Evolutionary conservation across 176 grass and related monocot species (phyloP).

Genomic region (Chrysopogon serrulatus): DNA sequence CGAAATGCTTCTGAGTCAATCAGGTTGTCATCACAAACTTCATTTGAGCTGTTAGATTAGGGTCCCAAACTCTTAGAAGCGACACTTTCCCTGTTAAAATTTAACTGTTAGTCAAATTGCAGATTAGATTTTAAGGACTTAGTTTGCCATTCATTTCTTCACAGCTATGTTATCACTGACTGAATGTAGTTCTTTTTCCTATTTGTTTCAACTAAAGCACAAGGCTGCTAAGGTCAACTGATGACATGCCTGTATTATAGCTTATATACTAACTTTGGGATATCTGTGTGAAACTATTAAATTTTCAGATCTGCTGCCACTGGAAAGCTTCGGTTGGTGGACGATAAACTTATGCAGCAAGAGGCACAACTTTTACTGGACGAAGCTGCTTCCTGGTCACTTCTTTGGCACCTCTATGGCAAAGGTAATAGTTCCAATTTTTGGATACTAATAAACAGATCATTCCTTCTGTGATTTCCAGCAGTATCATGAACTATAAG

Average conservation of each 20-base stretch:
- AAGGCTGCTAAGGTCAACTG: not conserved
- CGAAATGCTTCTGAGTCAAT: conserved; percentile 68
- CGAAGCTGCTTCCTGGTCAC: conserved; percentile 97
- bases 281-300: not conserved
- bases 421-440: conserved; percentile 52
- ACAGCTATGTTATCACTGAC: not conserved
- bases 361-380: conserved; percentile 81
- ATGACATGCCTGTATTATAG: conserved; percentile 15
- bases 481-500: conserved; percentile 1
- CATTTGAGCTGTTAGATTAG: not conserved
- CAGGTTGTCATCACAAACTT: conserved; percentile 45
- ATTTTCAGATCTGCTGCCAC: conserved; percentile 62
- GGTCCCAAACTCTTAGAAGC: conserved; percentile 9
- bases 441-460: not conserved
- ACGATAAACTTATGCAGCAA: conserved; percentile 91
- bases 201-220: not conserved
- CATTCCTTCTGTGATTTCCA: not conserved
- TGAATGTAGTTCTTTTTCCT: not conserved
- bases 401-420: conserved; percentile 97
- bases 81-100: not conserved
- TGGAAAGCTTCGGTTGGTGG: conserved; percentile 59
- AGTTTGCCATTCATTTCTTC: not conserved
- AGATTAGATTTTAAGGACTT: not conserved
- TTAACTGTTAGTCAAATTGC: not conserved
- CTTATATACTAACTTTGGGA: not conserved